Base-by-base conservation (phyloP, 257 asterid genomes). In the Solanum paucissectum region DNA sequence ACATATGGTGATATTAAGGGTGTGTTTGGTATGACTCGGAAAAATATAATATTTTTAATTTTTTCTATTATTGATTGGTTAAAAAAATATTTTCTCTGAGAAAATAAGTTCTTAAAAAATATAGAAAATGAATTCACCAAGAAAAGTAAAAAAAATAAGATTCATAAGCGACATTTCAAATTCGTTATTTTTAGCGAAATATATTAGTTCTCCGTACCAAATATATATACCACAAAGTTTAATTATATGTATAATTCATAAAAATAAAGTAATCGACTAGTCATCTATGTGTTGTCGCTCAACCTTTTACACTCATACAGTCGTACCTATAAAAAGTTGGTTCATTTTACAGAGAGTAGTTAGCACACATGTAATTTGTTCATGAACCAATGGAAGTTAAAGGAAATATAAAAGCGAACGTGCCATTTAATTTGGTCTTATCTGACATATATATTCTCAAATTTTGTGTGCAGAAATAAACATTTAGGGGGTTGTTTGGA, bases 91-190 rank as follows among this genome's bases (percentile, higher is more conserved):
- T 23, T 62, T 23, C 1, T n/a, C 2, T 4, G 0, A 18, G 16
- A n/a, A 16, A 60, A n/a, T 0, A 62, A 62, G 1, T 62, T 4
- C 5, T n/a, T 62, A 9, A 4, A n/a, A 62, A 10, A 1, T 62
- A 25, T 23, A 25, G 3, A 62, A n/a, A 62, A 62, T n/a, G 7
- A 62, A 1, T 62, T 62, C 32, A 62, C 12, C 11, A 62, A 62
- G 3, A 1, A 0, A 62, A n/a, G 71, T 58, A 21, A 21, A 7
- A 21, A 18, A 58, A 58, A 7, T 0, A 21, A 58, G 0, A 21
- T 58, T 21, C 68, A 58, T 58, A n/a, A 62, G 7, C 0, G 32
- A 62, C 27, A 9, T 10, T 62, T 0, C 16, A 62, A 62, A 23
- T 62, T 62, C 14, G 0, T n/a, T n/a, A 62, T 58, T 58, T 58